phyloP scores from a whole-genome alignment of 768 basidiomycete genomes.

The Boletus edulis region DNA sequence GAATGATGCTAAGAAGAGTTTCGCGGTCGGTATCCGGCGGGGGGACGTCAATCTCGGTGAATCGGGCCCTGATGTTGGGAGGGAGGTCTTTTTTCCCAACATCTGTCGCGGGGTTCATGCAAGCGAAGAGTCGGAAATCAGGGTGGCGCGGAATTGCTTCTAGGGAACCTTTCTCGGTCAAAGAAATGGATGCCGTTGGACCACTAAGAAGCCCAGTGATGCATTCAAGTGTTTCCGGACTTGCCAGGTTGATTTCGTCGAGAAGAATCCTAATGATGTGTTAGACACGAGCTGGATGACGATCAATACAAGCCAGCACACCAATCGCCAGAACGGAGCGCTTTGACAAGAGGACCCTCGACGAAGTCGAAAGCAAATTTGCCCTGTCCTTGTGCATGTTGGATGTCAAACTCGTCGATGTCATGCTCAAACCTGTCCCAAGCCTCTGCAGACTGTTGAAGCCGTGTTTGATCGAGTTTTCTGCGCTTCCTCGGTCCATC shows the following conservation, averaged over 20 bases:
- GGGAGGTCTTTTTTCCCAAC: conserved; percentile 98
- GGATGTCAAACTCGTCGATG: conserved; percentile 79
- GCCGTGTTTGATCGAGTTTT: conserved; percentile 49
- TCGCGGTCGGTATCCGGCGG: conserved; percentile 91
- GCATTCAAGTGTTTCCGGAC: conserved; percentile 91
- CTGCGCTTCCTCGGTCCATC: conserved; percentile 67
- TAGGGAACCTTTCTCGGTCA: conserved; percentile 90
- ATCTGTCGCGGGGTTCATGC: conserved; percentile 99
- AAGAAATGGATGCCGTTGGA: conserved; percentile 83
- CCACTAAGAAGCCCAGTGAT: conserved; percentile 84
- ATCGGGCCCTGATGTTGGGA: conserved; percentile 82
- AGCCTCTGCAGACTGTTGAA: conserved; percentile 43
- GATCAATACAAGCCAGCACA: conserved; percentile 37
- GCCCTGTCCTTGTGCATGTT: conserved; percentile 83
- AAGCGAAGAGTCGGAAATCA: conserved; percentile 95
- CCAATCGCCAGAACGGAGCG: conserved; percentile 89
- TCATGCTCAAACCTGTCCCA: conserved; percentile 72
- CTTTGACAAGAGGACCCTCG: conserved; percentile 93
- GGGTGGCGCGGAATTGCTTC: conserved; percentile 90
- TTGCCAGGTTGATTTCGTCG: conserved; percentile 95
- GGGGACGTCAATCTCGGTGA: conserved; percentile 95
- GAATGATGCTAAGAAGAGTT: conserved; percentile 81
- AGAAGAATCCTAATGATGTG: conserved; percentile 71
- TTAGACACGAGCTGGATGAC: not conserved
- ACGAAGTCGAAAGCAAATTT: conserved; percentile 94